Conservation (phyloP, 139 green algal genomes). For the Chlamydomonas sphaeroides region DNA sequence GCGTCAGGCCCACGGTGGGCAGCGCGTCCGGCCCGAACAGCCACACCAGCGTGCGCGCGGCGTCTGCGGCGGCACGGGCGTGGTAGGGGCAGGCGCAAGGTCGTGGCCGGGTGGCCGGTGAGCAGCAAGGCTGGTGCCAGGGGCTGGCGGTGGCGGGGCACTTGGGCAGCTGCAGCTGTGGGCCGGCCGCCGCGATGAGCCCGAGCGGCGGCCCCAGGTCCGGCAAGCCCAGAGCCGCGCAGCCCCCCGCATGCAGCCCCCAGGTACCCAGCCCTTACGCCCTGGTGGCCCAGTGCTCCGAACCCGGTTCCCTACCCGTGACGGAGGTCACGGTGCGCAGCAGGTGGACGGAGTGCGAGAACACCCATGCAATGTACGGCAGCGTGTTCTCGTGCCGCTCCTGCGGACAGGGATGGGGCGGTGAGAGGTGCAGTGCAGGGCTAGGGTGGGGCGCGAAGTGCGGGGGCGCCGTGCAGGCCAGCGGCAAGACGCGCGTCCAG, state of each 20-base stretch:
- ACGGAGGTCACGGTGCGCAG: constrained; percentile 1
- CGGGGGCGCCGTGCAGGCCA: not conserved
- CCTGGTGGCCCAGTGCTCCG: not conserved
- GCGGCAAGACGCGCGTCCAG: too few relatives aligned
- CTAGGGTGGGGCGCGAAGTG: not conserved
- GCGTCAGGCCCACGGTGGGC: not conserved
- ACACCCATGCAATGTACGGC: constrained; percentile 41
- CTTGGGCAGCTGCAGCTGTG: too few relatives aligned
- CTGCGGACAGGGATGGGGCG: not conserved
- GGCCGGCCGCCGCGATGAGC: not conserved
- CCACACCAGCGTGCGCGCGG: constrained; percentile 11
- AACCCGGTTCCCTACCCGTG: too few relatives aligned
- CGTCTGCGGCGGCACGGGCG: not conserved
- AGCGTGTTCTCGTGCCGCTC: constrained; percentile 32
- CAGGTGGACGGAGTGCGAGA: constrained; percentile 22
- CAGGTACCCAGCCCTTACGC: not conserved
- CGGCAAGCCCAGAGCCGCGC: not conserved
- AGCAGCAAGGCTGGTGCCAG: too few relatives aligned
- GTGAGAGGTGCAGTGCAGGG: not conserved
- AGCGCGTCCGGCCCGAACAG: constrained; percentile 30
- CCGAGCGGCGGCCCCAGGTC: too few relatives aligned
- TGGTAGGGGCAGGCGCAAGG: not conserved
- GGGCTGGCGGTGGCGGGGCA: too few relatives aligned
- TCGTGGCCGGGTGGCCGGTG: not conserved
- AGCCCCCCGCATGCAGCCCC: too few relatives aligned